Base-by-base conservation (phyloP, 768 basidiomycete species). In the Tylopilus subfusipes region DNA sequence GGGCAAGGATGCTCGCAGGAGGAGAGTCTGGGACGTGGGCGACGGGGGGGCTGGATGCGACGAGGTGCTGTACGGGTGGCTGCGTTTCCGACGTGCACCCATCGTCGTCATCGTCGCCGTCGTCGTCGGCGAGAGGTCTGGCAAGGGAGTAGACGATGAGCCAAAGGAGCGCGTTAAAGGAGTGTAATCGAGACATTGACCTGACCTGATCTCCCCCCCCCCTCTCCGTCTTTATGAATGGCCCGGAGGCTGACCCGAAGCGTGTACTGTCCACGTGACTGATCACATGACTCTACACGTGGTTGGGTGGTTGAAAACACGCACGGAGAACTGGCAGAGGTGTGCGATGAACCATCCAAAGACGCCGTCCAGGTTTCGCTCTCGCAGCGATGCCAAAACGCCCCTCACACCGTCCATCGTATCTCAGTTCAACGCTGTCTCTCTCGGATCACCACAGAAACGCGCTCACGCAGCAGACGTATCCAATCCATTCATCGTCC, bases 401-500 rank as follows among this genome's bases (percentile, higher is more conserved):
- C 80, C 79, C 0, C 69, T 80, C 14, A 78, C 78, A 0, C 76
- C 78, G 4, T 77, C 77, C 16, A 54, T 78, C 44, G 60, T 75
- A 24, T 57, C 75, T 8, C 73, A 72, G 24, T 54, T 78, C 52
- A 76, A 75, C 52, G 67, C 72, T 4, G 57, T 79, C 49, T 74
- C 63, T 19, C 63, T 63, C 56, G 60, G 56, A 0, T 73, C 64
- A 12, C 73, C 63, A 5, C 63, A 57, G 56, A 75, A 66, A 63
- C 72, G 52, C 29, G 27, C 30, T 25, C 62, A 60, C 49, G 63
- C 69, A 51, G 81, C 76, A 33, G 83, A 85, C 60, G 68, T 74
- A 29, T 76, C 82, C 10, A 88, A 88, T 57, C 85, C 86, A 0
- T 88, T 88, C 63, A 75, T 86, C 50, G 71, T 79, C 2, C 72